phyloP scores from a whole-genome alignment of 2,329 filamentous ascomycete species.

The Aspergillus thermomutatus region DNA sequence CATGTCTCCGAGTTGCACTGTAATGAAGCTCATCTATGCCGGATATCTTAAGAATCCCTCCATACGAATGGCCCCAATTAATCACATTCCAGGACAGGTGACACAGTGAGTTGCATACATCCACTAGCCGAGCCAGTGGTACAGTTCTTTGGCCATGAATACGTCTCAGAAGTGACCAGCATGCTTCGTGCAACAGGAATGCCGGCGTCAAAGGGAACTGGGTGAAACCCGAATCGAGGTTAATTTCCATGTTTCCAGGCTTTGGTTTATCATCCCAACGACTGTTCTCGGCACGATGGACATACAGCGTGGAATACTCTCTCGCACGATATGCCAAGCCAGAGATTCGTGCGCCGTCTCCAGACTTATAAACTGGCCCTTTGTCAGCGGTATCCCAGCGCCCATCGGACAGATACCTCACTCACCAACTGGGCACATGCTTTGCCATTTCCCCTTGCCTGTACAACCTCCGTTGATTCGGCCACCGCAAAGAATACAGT shows the following conservation, averaged over 20 bases:
- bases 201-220: background rate
- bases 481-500: background rate
- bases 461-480: rapidly evolving
- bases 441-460: background rate
- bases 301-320: background rate
- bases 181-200: background rate
- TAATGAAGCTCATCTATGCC: background rate
- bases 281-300: background rate
- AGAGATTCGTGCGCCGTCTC: background rate
- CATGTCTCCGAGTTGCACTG: background rate
- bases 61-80: background rate
- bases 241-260: background rate
- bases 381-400: background rate
- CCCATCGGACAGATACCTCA: background rate
- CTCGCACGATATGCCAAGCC: background rate
- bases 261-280: background rate
- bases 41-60: background rate
- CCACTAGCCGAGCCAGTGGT: background rate
- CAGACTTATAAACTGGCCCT: background rate
- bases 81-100: background rate
- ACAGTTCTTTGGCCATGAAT: background rate
- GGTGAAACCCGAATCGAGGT: rapidly evolving
- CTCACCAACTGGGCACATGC: background rate
- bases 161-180: background rate
- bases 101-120: background rate